These are phyloP conservation scores for Fusarium sp. DNA, from an alignment of 2,329 filamentous ascomycete species.

Conservation along the genomic window DNA sequence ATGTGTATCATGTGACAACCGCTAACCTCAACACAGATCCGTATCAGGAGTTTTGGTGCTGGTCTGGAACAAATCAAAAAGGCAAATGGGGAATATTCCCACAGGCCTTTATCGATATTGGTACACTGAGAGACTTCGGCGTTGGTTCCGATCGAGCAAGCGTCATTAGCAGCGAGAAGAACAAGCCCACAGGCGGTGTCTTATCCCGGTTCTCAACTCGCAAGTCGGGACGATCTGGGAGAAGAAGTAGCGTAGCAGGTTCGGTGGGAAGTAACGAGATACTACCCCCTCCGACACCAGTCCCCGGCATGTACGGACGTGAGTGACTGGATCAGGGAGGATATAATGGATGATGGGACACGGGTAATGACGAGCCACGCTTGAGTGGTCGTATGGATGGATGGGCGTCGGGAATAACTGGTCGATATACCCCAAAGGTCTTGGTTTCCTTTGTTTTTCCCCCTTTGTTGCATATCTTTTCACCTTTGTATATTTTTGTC, in stretches of 20 bases:
- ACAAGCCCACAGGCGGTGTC: slow-evolving; percentile 47
- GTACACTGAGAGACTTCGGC: slow-evolving; percentile 55
- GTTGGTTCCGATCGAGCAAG: slow-evolving; percentile 45
- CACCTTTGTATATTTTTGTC: not conserved
- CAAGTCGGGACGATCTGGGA: slow-evolving; percentile 42
- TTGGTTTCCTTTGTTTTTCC: slow-evolving; percentile 14
- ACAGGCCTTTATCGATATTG: slow-evolving; percentile 60
- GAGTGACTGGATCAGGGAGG: not conserved
- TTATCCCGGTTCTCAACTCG: slow-evolving; percentile 52
- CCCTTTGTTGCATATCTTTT: slow-evolving; percentile 1
- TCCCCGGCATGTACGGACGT: slow-evolving; percentile 15
- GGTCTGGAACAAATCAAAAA: slow-evolving; percentile 64
- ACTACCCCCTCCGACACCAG: slow-evolving; percentile 30
- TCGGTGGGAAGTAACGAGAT: slow-evolving; percentile 49
- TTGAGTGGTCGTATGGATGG: slow-evolving; percentile 2
- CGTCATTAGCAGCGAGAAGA: slow-evolving; percentile 51
- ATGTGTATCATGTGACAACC: not conserved
- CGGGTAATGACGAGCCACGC: slow-evolving; percentile 12
- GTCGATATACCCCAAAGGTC: slow-evolving; percentile 33
- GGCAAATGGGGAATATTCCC: slow-evolving; percentile 67
- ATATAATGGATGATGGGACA: not conserved
- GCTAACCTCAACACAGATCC: slow-evolving; percentile 51
- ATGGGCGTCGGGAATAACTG: slow-evolving; percentile 30
- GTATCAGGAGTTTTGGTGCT: slow-evolving; percentile 66
- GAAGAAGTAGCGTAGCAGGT: slow-evolving; percentile 50